Base-by-base conservation (phyloP, 768 basidiomycete genomes). In the Sporobolomyces phaffii region DNA sequence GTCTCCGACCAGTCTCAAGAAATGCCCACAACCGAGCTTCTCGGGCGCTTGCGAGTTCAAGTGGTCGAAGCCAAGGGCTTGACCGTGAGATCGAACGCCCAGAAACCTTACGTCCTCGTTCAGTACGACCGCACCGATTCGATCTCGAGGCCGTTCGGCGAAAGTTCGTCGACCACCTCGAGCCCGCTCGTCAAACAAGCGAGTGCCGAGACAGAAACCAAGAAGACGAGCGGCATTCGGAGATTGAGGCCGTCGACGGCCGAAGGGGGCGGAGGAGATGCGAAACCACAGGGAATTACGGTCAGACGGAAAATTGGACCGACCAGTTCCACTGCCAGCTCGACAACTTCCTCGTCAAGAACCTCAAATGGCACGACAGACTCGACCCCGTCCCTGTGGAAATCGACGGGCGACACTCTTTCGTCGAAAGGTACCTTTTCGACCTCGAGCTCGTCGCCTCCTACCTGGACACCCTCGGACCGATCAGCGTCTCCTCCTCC, bases 11-110 rank as follows among this genome's bases (percentile, higher is more conserved):
- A 45, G 41, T 44, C 56, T 24, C 48, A 57, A 17, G 36, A 47
- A n/a, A 47, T 68, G 49, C 51, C 51, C 3, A 56, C 54, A 28
- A 68, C 65, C 6, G 60, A 62, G 28, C 5, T 66, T 18, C 22
- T 70, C 33, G 81, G 80, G 22, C 90, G 91, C 78, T 87, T 98
- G 56, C 89, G 89, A 74, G 87, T 98, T 78, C 93, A 93, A 78
- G 85, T 98, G 75, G 90, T 98, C 78, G 87, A 89, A 72, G 93
- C 89, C 28, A 84, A 89, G 56, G 84, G 83, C 4, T 86, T 97
- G 76, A 86, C 86, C 69, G 87, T 92, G 15, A 14, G 29, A 36
- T 41, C 33, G 7, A 26, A 17, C 4, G 29, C 43, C 20, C 56
- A 60, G 22, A 63, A 60, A 24, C 62, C 65, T 7, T 70, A 70